Evolutionary conservation across 2,329 filamentous ascomycete species (phyloP).

Genomic region (Paraconiothyrium brasiliense): DNA sequence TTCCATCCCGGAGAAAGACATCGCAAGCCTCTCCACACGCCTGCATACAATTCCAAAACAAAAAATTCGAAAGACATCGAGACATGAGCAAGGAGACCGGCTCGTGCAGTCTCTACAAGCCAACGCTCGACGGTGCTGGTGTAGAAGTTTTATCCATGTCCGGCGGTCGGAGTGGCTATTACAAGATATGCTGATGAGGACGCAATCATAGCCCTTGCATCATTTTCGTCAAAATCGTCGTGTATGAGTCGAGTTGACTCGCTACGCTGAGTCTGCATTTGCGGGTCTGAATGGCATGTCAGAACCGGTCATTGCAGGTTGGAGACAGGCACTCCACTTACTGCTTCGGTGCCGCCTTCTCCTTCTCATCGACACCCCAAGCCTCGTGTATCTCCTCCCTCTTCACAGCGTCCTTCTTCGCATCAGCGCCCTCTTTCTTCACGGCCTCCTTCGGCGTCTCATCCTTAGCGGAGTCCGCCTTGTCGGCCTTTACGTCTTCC

Average conservation of each 20-base stretch:
- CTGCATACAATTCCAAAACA: slow-evolving; percentile 24
- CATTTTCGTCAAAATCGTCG: slow-evolving; percentile 24
- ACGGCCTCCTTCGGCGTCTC: slow-evolving; percentile 43
- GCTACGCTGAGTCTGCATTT: slow-evolving; percentile 11
- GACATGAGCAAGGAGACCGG: slow-evolving; percentile 26
- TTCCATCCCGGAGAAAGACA: slow-evolving; percentile 8
- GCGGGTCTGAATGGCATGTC: slow-evolving; percentile 16
- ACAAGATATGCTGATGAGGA: slow-evolving; percentile 20
- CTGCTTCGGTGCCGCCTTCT: slow-evolving; percentile 25
- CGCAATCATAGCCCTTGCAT: slow-evolving; percentile 12
- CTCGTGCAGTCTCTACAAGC: slow-evolving; percentile 19
- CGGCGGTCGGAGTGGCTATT: slow-evolving; percentile 16
- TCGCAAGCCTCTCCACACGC: slow-evolving; percentile 26
- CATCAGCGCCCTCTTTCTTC: slow-evolving; percentile 28
- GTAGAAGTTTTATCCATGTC: slow-evolving; percentile 10
- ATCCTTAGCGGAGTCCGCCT: slow-evolving; percentile 47
- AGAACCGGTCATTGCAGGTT: neutral
- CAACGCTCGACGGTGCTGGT: slow-evolving; percentile 17
- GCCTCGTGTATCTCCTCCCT: slow-evolving; percentile 31
- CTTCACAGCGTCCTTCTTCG: slow-evolving; percentile 22
- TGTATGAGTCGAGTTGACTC: neutral
- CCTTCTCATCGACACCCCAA: slow-evolving; percentile 28
- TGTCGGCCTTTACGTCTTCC: slow-evolving; percentile 65
- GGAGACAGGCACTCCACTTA: slow-evolving; percentile 18
- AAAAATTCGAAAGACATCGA: slow-evolving; percentile 17